Evolutionary conservation across 176 grass and related monocot species (phyloP).

Genomic region (Zizania latifolia): DNA sequence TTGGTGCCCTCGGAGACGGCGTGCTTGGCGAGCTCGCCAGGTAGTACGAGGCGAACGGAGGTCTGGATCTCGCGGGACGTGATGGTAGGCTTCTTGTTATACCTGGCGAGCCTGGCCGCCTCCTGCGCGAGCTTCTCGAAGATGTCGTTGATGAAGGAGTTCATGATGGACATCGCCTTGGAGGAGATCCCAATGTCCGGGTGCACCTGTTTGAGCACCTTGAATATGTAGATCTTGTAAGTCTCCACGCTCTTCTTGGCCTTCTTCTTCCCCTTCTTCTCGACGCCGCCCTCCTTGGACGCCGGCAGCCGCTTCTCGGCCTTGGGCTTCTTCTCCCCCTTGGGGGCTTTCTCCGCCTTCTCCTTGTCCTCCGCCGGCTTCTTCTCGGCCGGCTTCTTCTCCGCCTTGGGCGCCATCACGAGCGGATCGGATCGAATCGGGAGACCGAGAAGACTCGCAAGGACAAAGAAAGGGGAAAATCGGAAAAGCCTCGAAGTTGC

Average conservation of each 20-base stretch:
- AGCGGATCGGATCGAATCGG: neutral
- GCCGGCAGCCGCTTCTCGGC: conserved; percentile 34
- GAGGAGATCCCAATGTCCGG: conserved; percentile 83
- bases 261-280: conserved; percentile 47
- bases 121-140: conserved; percentile 75
- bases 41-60: conserved; percentile 59
- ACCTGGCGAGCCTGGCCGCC: conserved; percentile 31
- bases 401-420: conserved; percentile 40
- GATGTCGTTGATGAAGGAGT: conserved; percentile 88
- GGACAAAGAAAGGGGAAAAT: neutral
- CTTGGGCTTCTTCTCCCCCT: conserved; percentile 35
- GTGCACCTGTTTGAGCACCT: conserved; percentile 94
- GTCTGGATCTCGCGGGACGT: conserved; percentile 61
- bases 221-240: conserved; percentile 97
- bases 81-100: conserved; percentile 71
- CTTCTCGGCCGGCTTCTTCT: conserved; percentile 46
- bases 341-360: conserved; percentile 16
- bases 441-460: neutral
- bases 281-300: conserved; percentile 23
- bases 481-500: neutral
- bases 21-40: conserved; percentile 61
- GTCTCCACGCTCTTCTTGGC: conserved; percentile 61
- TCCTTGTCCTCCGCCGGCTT: conserved; percentile 41
- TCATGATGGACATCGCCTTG: conserved; percentile 98
- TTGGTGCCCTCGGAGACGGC: conserved; percentile 57